Percentiles rank a stretch among this genome's conserved stretches.
phyloP scores from a whole-genome alignment of 768 basidiomycete species.

The Boletus fagicola region DNA sequence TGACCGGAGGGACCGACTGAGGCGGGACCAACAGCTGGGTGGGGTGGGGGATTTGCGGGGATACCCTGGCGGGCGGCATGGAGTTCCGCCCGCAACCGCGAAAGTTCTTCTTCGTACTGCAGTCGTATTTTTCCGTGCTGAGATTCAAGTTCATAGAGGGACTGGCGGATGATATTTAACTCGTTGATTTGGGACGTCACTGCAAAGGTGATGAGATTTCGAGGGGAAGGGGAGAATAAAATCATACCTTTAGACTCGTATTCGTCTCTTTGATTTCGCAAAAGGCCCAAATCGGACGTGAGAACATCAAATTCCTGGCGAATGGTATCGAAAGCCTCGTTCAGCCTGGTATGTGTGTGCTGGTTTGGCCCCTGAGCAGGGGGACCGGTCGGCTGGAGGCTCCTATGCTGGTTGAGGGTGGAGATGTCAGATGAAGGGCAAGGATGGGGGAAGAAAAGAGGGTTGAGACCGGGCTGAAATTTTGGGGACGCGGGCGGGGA shows the following conservation, averaged over 20 bases:
- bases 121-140: slow-evolving; percentile 84
- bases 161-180: slow-evolving; percentile 83
- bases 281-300: slow-evolving; percentile 59
- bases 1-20: slow-evolving; percentile 35
- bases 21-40: slow-evolving; percentile 34
- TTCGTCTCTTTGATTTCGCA: slow-evolving; percentile 82
- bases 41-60: slow-evolving; percentile 36
- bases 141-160: slow-evolving; percentile 87
- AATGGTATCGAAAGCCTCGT: slow-evolving; percentile 78
- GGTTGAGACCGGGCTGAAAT: slow-evolving; percentile 17
- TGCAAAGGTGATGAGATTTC: slow-evolving; percentile 30
- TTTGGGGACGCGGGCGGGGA: slow-evolving; percentile 20
- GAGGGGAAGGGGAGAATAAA: background rate
- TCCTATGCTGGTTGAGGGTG: slow-evolving; percentile 42
- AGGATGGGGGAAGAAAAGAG: background rate
- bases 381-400: slow-evolving; percentile 52
- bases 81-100: slow-evolving; percentile 66
- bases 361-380: slow-evolving; percentile 42
- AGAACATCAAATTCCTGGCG: slow-evolving; percentile 82
- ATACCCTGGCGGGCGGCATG: slow-evolving; percentile 47
- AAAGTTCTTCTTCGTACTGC: slow-evolving; percentile 84
- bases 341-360: slow-evolving; percentile 49
- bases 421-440: slow-evolving; percentile 17
- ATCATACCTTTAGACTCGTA: slow-evolving; percentile 78
- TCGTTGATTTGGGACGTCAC: slow-evolving; percentile 86